Evolutionary conservation across 78 protist genomes (phyloP).

Genomic region (Mantamonas sphyraenae): DNA sequence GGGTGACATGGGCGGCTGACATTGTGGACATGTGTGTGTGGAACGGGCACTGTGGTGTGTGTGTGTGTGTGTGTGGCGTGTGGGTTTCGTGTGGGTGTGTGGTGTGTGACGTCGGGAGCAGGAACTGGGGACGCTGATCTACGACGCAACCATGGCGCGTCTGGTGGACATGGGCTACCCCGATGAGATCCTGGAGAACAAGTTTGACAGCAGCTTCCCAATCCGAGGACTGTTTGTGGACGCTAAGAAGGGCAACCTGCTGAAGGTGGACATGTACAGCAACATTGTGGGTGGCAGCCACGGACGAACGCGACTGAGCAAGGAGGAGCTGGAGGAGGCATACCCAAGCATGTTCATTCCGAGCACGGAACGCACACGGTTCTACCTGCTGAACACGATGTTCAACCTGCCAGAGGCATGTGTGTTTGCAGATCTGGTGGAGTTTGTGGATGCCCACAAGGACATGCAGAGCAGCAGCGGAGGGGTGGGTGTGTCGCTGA

Average conservation of each 20-base stretch:
- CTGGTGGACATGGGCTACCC: slow-evolving; percentile 53
- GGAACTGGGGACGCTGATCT: slow-evolving; percentile 45
- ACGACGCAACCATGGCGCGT: slow-evolving; percentile 37
- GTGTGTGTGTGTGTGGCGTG: too few species aligned
- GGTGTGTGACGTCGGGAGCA: too few species aligned
- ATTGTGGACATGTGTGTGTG: too few species aligned
- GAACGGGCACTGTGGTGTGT: too few species aligned
- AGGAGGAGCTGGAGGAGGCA: background rate
- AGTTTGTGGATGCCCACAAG: slow-evolving; percentile 33
- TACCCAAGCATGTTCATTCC: background rate
- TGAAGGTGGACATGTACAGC: slow-evolving; percentile 20
- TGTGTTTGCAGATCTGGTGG: slow-evolving; percentile 40
- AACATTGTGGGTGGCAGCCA: background rate
- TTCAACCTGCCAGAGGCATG: slow-evolving; percentile 59
- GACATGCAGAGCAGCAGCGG: slow-evolving; percentile 4
- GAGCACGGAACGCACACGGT: slow-evolving; percentile 2
- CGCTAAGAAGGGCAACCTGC: slow-evolving; percentile 42
- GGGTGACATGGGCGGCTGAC: too few species aligned
- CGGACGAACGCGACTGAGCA: background rate
- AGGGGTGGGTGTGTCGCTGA: background rate
- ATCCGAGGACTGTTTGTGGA: slow-evolving; percentile 52
- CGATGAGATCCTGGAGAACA: slow-evolving; percentile 16
- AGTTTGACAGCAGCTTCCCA: slow-evolving; percentile 51
- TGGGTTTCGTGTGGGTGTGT: too few species aligned
- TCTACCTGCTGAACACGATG: slow-evolving; percentile 42